Percentiles rank a stretch among this genome's conserved stretches.
phyloP scores from a whole-genome alignment of 805 yeast genomes.

The Myxozyma vanderwaltii region DNA sequence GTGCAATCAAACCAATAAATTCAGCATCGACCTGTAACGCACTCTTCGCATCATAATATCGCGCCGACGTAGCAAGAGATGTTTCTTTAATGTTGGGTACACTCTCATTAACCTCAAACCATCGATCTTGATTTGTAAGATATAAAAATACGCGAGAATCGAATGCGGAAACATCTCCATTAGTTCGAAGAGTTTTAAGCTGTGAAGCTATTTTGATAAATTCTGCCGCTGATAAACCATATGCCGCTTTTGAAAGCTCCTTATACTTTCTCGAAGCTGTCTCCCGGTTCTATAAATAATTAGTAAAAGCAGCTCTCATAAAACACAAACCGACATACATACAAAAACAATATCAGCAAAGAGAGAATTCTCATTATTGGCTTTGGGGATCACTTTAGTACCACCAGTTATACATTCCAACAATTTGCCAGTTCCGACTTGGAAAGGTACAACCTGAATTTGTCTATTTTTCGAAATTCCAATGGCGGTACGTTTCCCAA shows the following conservation, averaged over 20 bases:
- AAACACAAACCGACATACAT: neutral
- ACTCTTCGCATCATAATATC: constrained; percentile 7
- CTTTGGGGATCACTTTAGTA: constrained; percentile 12
- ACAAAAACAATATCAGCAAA: constrained; percentile 22
- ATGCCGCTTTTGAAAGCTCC: neutral
- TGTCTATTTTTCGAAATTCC: constrained; percentile 16
- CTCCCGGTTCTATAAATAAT: neutral
- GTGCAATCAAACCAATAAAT: constrained; percentile 36
- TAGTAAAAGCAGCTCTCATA: neutral
- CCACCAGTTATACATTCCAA: constrained; percentile 30
- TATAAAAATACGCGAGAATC: constrained; percentile 6
- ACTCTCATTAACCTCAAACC: neutral
- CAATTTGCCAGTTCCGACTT: constrained; percentile 24
- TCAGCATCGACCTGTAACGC: constrained; percentile 35
- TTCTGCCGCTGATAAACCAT: neutral
- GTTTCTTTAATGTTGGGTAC: constrained; percentile 4
- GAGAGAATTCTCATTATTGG: neutral
- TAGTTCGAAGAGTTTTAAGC: neutral
- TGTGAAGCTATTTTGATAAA: neutral
- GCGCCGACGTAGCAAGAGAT: neutral
- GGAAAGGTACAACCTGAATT: constrained; percentile 18
- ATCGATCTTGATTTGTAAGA: constrained; percentile 5
- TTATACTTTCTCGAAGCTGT: constrained; percentile 1
- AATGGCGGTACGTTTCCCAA: constrained; percentile 25
- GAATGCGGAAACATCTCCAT: constrained; percentile 5